These are phyloP conservation scores for Gloeopeniophorella convolvens DNA, from an alignment of 768 basidiomycete species.

Conservation along the genomic window DNA sequence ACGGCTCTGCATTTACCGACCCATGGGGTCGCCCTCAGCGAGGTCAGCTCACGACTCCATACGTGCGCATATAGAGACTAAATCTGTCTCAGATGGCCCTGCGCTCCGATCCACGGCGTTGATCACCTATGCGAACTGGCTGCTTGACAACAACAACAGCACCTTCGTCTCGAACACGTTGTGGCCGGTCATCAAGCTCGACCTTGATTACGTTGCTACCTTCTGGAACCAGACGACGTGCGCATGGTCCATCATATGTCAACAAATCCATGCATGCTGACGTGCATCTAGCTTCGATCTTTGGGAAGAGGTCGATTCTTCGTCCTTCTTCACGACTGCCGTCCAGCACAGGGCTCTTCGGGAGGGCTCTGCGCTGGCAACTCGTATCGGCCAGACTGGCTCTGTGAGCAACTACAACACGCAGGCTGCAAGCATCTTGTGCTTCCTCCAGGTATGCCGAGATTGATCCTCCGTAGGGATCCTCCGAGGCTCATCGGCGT, in stretches of 20 bases:
- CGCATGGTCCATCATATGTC: slow-evolving; percentile 16
- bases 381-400: slow-evolving; percentile 43
- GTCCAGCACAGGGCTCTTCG: slow-evolving; percentile 65
- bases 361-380: slow-evolving; percentile 59
- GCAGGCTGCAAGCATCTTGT: slow-evolving; percentile 60
- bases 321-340: slow-evolving; percentile 77
- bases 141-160: slow-evolving; percentile 44
- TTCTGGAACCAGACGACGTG: slow-evolving; percentile 66
- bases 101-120: slow-evolving; percentile 65
- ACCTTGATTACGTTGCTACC: slow-evolving; percentile 65
- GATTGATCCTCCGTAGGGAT: neutral
- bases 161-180: slow-evolving; percentile 45
- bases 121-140: slow-evolving; percentile 66
- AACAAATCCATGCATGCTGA: neutral
- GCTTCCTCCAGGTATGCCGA: slow-evolving; percentile 60
- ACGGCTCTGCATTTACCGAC: slow-evolving; percentile 44
- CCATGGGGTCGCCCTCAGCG: slow-evolving; percentile 53
- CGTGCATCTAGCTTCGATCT: slow-evolving; percentile 49
- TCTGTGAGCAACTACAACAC: slow-evolving; percentile 40
- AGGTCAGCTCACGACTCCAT: slow-evolving; percentile 32
- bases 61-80: neutral
- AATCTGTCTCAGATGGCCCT: slow-evolving; percentile 50
- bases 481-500: neutral
- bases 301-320: slow-evolving; percentile 67
- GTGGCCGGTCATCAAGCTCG: slow-evolving; percentile 68